phyloP scores from a whole-genome alignment of 169 alveolate species.

The Eimeria maxima region DNA sequence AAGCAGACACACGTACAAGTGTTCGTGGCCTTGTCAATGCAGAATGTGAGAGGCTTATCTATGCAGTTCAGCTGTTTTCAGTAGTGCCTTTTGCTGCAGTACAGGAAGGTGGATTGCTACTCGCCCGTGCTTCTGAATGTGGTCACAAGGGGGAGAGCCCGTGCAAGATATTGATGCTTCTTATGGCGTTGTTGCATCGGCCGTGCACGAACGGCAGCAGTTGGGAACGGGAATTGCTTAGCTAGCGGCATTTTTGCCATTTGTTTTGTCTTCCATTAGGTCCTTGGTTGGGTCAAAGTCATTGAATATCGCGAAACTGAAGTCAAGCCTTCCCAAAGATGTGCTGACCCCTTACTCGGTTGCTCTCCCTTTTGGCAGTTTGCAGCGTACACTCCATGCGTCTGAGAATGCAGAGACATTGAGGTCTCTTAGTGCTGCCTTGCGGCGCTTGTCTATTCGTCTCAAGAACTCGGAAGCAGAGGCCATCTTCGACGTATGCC shows the following conservation, averaged over 20 bases:
- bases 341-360: constrained; percentile 83
- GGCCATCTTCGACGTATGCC: constrained; percentile 82
- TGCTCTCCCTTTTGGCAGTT: constrained; percentile 85
- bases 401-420: constrained; percentile 80
- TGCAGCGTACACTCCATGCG: constrained; percentile 85
- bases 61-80: background rate
- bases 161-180: background rate
- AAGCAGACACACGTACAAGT: background rate
- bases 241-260: background rate
- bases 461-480: constrained; percentile 83
- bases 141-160: background rate
- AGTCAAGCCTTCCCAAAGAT: constrained; percentile 18
- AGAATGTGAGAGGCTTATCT: background rate
- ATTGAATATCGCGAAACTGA: constrained; percentile 42
- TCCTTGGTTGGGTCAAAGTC: constrained; percentile 80
- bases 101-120: background rate
- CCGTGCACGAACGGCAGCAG: background rate
- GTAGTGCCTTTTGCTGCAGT: background rate
- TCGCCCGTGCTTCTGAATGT: background rate
- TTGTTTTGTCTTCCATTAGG: background rate
- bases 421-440: constrained; percentile 65
- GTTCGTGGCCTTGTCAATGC: background rate
- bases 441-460: constrained; percentile 77
- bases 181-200: background rate
- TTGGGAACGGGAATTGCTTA: background rate